Base-by-base conservation (phyloP, 2,329 filamentous ascomycete genomes). In the Ceratocystis destructans region DNA sequence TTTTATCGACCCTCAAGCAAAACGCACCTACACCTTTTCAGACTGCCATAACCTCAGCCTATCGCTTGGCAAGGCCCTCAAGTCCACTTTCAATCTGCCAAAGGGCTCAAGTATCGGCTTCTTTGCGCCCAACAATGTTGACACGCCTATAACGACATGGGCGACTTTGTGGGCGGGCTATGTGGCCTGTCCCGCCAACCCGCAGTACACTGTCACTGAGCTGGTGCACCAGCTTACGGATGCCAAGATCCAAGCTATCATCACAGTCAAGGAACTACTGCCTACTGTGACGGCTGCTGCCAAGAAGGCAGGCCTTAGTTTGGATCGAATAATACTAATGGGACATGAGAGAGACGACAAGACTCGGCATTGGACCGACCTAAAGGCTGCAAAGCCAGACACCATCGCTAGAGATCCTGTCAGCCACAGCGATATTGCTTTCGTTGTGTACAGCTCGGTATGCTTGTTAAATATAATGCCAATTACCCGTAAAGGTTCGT, bases 91-190 rank as follows among this genome's bases (percentile, higher is more conserved):
- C 82, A 81, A 85, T 62, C 96, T 91, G 88, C 80, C 85, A 71
- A 91, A 88, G 73, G 88, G 89, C 71, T 89, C 96, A 73, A 89
- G 94, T 1, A 80, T 96, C 25, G 88, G 83, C 10, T 79, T 96
- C 65, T 96, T 87, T 78, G 87, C 89, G 2, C 89, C 91, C 33
- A 96, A 97, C 74, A 86, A 82, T 74, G 87, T 96, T 73, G 92
- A 96, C 74, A 90, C 87, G 0, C 87, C 90, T 0, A 79, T 87
- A 2, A 76, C 91, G 61, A 89, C 84, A 74, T 90, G 89, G 79
- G 92, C 91, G 33, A 81, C 84, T 8, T 84, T 88, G 70, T 96
- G 90, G 88, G 88, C 90, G 0, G 92, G 91, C 59, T 91, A 89
- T 37, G 79, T 90, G 64, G 77, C 90, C 10, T 90, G 87, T n/a